Conservation (phyloP, 2,329 filamentous ascomycete genomes). For the Neurospora sp. region DNA sequence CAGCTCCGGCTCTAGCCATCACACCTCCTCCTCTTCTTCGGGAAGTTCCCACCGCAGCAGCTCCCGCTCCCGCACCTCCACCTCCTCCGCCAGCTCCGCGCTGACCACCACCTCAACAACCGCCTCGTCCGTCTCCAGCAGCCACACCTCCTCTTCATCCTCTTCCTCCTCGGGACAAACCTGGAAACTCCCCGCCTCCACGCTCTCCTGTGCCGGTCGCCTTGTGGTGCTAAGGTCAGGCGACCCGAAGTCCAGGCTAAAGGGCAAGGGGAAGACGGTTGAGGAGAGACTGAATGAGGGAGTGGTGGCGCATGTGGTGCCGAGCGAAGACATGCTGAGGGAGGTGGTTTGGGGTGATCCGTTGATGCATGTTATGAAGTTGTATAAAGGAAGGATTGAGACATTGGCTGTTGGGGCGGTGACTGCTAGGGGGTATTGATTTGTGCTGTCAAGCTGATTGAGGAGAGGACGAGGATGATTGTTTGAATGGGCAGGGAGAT, state of each 20-base stretch:
- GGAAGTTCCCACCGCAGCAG: not conserved
- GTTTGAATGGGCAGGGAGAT: no score
- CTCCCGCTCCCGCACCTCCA: not conserved
- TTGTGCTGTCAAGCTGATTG: no score
- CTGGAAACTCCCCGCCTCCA: conserved; percentile 58
- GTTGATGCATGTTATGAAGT: conserved; percentile 66
- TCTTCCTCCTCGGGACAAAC: conserved; percentile 25
- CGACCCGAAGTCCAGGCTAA: conserved; percentile 26
- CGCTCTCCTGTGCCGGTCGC: conserved; percentile 60
- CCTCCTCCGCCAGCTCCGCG: not conserved
- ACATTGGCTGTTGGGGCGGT: conserved; percentile 59
- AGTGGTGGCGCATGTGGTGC: conserved; percentile 56
- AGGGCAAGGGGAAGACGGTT: conserved; percentile 37
- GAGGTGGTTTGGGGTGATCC: conserved; percentile 73
- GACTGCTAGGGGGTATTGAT: conserved; percentile 29
- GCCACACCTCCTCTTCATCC: conserved; percentile 2
- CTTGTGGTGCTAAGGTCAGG: conserved; percentile 55
- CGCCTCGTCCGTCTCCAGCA: not conserved
- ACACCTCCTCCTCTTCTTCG: not conserved
- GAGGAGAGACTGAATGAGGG: conserved; percentile 44
- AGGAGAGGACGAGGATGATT: no score
- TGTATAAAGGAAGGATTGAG: conserved; percentile 67
- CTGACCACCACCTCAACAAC: not conserved
- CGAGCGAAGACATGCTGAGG: conserved; percentile 55
- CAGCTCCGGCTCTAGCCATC: not conserved